phyloP scores from a whole-genome alignment of 2,329 filamentous ascomycete genomes.

The Paecilomyces niveus region DNA sequence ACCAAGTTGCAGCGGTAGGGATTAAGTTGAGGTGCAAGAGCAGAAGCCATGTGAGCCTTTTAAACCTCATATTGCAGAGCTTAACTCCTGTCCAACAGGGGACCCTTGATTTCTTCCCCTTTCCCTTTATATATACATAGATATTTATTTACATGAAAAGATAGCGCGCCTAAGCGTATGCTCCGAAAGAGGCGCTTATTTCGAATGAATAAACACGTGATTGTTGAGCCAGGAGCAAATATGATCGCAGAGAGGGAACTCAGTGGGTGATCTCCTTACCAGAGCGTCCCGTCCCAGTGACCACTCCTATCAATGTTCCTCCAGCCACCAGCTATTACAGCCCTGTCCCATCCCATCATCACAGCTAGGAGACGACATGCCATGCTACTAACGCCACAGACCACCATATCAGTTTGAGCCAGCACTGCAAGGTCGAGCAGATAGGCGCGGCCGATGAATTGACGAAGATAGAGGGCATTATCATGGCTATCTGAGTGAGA shows the following conservation, averaged over 20 bases:
- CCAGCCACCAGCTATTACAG: conserved; percentile 57
- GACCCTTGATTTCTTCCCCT: no score
- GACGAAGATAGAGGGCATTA: conserved; percentile 58
- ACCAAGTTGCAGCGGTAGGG: no score
- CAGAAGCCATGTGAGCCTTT: no score
- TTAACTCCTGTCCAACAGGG: no score
- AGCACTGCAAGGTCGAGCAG: conserved; percentile 73
- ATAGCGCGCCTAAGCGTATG: no score
- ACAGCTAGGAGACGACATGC: conserved; percentile 68
- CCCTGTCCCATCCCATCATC: conserved; percentile 76
- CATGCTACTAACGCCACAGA: conserved; percentile 64
- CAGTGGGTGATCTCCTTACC: conserved; percentile 1
- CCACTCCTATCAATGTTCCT: conserved; percentile 70
- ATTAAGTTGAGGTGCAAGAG: no score
- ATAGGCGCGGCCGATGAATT: conserved; percentile 73
- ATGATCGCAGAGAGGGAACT: background rate
- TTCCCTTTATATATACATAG: no score
- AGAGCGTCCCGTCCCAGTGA: conserved; percentile 48
- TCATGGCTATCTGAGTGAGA: conserved; percentile 19
- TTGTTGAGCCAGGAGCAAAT: background rate
- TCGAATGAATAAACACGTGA: no score
- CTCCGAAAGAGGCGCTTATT: no score
- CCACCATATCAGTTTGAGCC: conserved; percentile 59
- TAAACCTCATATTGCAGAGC: no score
- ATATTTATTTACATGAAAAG: no score